Evolutionary conservation across 805 yeast genomes (phyloP), one percentile per base, ranked within the genome.

Genomic region (Scheffersomyces amazonensis): DNA sequence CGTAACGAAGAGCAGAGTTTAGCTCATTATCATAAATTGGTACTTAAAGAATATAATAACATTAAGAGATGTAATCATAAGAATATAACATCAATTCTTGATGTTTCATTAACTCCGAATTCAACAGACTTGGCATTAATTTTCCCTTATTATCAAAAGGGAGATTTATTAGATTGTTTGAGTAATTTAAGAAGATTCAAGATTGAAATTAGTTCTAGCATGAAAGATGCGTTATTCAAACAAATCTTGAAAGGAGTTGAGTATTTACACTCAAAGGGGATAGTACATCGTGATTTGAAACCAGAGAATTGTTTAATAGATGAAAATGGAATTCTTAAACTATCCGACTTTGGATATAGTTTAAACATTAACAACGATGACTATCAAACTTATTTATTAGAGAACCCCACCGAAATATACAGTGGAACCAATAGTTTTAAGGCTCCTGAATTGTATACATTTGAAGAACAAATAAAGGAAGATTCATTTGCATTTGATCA

Each of bases 341-440:
- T 75, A 31, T 58, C 68, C 16, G 82, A 77, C 49, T 77, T 77
- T 47, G 80, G 81, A 2, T 75, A 69, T 54, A 69, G 76, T 11
- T 38, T 74, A 11, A 63, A 71, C 45, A 48, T 68, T 22, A 41
- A 47, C 21, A 40, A 44, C 12, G 6, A 5, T 13, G 40, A 46
- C n/a, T 49, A 44, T 16, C 47, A 49, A 13, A 40, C 50, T 10
- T 36, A 31, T 24, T 37, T 56, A 30, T 17, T 22, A 5, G 37
- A 30, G 3, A 35, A 36, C 16, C 44, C 54, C 5, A 36, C 39
- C n/a, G 53, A 52, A 20, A 37, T 70, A 10, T 56, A 48, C 31
- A 56, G 73, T 43, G 83, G 83, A 2, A 77, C 83, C 1, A 62
- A 62, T 17, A 69, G 78, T 5, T 77, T 75, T 55, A 77, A 75